These are phyloP conservation scores for Phascolomyces articulosus DNA, from an alignment of 371 early-diverging fungal species.

Conservation along the genomic window DNA sequence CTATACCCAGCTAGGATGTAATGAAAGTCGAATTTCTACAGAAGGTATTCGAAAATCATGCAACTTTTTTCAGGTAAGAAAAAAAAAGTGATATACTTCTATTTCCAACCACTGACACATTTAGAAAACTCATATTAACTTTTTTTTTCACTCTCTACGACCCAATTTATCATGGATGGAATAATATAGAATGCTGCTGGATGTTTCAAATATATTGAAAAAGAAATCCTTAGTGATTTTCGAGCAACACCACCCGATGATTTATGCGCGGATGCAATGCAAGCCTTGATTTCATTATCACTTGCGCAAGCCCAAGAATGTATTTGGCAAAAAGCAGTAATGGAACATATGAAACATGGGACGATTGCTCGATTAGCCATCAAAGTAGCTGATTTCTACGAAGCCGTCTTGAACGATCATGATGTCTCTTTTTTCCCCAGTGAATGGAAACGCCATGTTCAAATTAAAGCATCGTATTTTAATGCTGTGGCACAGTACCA, in stretches of 20 bases:
- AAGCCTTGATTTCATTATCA: slow-evolving; percentile 74
- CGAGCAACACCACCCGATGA: slow-evolving; percentile 61
- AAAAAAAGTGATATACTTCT: not conserved
- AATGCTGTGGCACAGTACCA: slow-evolving; percentile 79
- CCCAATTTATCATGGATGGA: not conserved
- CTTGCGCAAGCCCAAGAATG: slow-evolving; percentile 93
- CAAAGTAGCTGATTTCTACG: slow-evolving; percentile 76
- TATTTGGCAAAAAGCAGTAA: slow-evolving; percentile 82
- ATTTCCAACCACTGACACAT: too few species aligned
- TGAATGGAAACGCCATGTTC: slow-evolving; percentile 68
- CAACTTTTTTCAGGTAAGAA: slow-evolving; percentile 76
- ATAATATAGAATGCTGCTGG: slow-evolving; percentile 76
- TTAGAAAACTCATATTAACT: too few species aligned
- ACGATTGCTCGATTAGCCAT: slow-evolving; percentile 80
- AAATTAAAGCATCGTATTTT: slow-evolving; percentile 75
- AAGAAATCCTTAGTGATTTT: slow-evolving; percentile 58
- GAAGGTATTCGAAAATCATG: slow-evolving; percentile 83
- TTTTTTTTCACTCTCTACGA: too few species aligned
- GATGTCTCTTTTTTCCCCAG: slow-evolving; percentile 49
- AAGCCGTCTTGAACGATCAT: slow-evolving; percentile 53
- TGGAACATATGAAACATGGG: slow-evolving; percentile 78
- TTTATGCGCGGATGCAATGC: slow-evolving; percentile 60
- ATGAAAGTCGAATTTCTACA: slow-evolving; percentile 64
- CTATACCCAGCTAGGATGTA: slow-evolving; percentile 78
- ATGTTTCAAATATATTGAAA: slow-evolving; percentile 68